phyloP scores from a whole-genome alignment of 768 basidiomycete species.

The Lentinula aciculospora region DNA sequence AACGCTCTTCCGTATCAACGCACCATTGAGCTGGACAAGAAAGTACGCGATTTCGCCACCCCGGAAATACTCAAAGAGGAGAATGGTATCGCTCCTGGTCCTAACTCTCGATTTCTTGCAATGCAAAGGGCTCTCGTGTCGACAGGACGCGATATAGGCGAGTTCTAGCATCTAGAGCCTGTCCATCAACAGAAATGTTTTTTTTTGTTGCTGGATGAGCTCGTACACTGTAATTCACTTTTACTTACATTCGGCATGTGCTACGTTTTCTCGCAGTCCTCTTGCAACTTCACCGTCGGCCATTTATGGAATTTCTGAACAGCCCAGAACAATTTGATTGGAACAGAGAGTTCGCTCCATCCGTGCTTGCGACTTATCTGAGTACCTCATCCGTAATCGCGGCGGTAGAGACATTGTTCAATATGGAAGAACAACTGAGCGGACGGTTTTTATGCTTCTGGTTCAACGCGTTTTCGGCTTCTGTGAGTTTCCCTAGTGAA shows the following conservation, averaged over 20 bases:
- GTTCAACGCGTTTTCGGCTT: slow-evolving; percentile 71
- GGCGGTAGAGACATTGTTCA: slow-evolving; percentile 49
- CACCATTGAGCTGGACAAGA: slow-evolving; percentile 48
- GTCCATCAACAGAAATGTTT: too few species aligned
- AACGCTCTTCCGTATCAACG: slow-evolving; percentile 45
- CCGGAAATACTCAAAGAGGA: slow-evolving; percentile 39
- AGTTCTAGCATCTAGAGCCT: slow-evolving; percentile 10
- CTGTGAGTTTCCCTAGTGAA: slow-evolving; percentile 34
- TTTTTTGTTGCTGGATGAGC: too few species aligned
- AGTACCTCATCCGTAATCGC: slow-evolving; percentile 53
- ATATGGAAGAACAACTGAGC: slow-evolving; percentile 54
- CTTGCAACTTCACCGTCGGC: slow-evolving; percentile 61
- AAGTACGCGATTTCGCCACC: slow-evolving; percentile 49
- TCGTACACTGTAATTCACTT: too few species aligned
- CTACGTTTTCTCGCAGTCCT: slow-evolving; percentile 35
- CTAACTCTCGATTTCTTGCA: slow-evolving; percentile 43
- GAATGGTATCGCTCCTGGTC: slow-evolving; percentile 28
- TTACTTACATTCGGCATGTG: not conserved
- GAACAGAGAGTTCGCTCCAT: slow-evolving; percentile 59
- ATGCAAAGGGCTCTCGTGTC: slow-evolving; percentile 63
- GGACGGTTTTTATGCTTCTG: slow-evolving; percentile 67
- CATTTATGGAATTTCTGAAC: slow-evolving; percentile 63
- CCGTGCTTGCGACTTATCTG: slow-evolving; percentile 64
- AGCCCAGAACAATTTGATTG: slow-evolving; percentile 48
- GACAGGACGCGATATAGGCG: slow-evolving; percentile 61